Evolutionary conservation across 306 rosid genomes (phyloP).

Genomic region (Rosa persica): DNA sequence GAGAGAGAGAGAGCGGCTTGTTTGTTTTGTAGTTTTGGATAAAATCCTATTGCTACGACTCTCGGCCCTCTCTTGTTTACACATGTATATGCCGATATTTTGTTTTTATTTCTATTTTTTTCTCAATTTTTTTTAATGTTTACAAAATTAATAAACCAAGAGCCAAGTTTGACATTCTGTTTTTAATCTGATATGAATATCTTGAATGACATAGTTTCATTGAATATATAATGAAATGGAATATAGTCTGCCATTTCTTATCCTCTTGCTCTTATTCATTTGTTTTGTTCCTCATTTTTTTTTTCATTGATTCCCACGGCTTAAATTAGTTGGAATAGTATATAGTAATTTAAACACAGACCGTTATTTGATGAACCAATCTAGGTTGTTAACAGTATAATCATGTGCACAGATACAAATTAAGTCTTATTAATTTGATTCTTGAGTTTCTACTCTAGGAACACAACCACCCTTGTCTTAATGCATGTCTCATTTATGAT

Average conservation of each 20-base stretch:
- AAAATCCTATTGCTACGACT: not conserved
- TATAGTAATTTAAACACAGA: slow-evolving; percentile 1
- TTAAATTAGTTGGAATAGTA: not conserved
- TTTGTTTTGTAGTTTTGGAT: slow-evolving; percentile 18
- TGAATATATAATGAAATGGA: not conserved
- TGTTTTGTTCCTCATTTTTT: not conserved
- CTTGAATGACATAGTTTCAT: not conserved
- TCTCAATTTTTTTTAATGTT: not conserved
- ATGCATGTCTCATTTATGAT: slow-evolving; percentile 17
- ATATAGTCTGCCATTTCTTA: not conserved
- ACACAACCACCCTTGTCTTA: slow-evolving; percentile 10
- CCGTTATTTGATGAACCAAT: not conserved
- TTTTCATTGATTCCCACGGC: not conserved
- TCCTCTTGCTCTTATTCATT: not conserved
- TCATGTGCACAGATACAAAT: not conserved
- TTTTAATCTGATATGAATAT: not conserved
- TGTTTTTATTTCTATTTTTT: not conserved
- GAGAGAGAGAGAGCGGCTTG: slow-evolving; percentile 16
- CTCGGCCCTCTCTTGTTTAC: slow-evolving; percentile 4
- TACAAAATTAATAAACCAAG: not conserved
- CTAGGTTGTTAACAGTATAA: not conserved
- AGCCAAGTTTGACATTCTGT: slow-evolving; percentile 1
- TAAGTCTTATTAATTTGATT: not conserved
- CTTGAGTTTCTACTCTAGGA: not conserved
- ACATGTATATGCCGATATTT: not conserved